These are phyloP conservation scores for Ramaria rubella DNA, from an alignment of 768 basidiomycete genomes.

Conservation along the genomic window DNA sequence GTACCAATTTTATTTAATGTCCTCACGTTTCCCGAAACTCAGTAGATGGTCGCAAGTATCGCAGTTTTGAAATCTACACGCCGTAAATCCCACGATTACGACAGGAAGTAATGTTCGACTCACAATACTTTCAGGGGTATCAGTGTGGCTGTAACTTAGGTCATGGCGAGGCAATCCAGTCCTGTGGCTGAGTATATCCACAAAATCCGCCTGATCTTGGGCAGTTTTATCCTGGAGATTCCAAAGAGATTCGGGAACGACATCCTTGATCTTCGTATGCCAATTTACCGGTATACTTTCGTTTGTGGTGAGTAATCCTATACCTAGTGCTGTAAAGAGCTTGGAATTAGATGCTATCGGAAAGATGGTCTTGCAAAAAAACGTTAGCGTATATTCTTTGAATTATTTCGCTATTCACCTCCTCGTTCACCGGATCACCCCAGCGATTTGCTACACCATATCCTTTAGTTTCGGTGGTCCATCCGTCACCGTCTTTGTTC, in stretches of 20 bases:
- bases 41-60: conserved; percentile 25
- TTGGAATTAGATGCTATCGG: conserved; percentile 33
- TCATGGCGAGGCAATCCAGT: conserved; percentile 37
- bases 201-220: conserved; percentile 28
- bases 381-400: not conserved
- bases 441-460: conserved; percentile 2
- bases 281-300: conserved; percentile 27
- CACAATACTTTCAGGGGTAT: conserved; percentile 22
- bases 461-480: conserved; percentile 3
- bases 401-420: not conserved
- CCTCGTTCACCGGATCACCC: conserved; percentile 2
- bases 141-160: conserved; percentile 22
- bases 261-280: conserved; percentile 30
- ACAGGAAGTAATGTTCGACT: not conserved
- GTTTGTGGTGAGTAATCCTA: conserved; percentile 39
- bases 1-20: not conserved
- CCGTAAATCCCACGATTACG: not conserved
- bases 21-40: conserved; percentile 33
- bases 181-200: conserved; percentile 35
- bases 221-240: conserved; percentile 37
- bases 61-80: conserved; percentile 14
- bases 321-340: conserved; percentile 32
- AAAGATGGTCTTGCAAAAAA: conserved; percentile 31
- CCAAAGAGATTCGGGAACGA: conserved; percentile 37
- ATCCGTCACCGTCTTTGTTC: not conserved